Conservation (phyloP, 148 eudicot species). For the Rhododendron simsii region DNA sequence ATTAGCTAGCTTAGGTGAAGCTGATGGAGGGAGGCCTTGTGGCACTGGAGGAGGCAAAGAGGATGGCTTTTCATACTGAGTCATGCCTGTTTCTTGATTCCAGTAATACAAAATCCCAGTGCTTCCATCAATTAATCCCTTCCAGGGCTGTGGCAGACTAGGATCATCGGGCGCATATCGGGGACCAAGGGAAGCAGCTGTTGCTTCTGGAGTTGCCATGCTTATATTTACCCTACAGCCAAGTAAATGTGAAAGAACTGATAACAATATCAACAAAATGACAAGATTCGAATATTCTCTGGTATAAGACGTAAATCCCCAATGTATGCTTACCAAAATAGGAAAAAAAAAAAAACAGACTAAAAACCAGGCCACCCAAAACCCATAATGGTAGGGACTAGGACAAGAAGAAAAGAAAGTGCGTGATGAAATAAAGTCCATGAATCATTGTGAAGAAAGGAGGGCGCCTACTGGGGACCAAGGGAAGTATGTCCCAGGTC, state of each 20-base stretch:
- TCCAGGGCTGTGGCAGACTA: slow-evolving; percentile 87
- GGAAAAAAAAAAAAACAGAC: background rate
- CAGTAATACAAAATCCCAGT: slow-evolving; percentile 73
- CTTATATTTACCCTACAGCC: slow-evolving; percentile 17
- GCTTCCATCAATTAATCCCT: slow-evolving; percentile 91
- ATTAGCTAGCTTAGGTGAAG: slow-evolving; percentile 41
- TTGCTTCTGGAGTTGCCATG: slow-evolving; percentile 74
- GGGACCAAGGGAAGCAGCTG: slow-evolving; percentile 64
- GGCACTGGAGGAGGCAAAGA: slow-evolving; percentile 45
- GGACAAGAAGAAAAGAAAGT: too few relatives aligned
- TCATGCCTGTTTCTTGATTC: slow-evolving; percentile 89
- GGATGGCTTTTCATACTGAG: slow-evolving; percentile 88
- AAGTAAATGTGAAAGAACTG: background rate
- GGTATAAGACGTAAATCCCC: background rate
- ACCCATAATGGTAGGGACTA: background rate
- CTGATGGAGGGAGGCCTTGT: slow-evolving; percentile 44
- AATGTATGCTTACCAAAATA: background rate
- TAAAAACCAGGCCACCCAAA: background rate
- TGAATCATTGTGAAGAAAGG: background rate
- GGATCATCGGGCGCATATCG: slow-evolving; percentile 98
- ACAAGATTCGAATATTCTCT: background rate
- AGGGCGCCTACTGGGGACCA: background rate
- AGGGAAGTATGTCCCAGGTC: background rate
- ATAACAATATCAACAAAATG: background rate
- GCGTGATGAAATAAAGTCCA: background rate